Evolutionary conservation across 768 basidiomycete species (phyloP), one percentile per base, ranked within the genome.

Genomic region (Phanerochaete sordida): DNA sequence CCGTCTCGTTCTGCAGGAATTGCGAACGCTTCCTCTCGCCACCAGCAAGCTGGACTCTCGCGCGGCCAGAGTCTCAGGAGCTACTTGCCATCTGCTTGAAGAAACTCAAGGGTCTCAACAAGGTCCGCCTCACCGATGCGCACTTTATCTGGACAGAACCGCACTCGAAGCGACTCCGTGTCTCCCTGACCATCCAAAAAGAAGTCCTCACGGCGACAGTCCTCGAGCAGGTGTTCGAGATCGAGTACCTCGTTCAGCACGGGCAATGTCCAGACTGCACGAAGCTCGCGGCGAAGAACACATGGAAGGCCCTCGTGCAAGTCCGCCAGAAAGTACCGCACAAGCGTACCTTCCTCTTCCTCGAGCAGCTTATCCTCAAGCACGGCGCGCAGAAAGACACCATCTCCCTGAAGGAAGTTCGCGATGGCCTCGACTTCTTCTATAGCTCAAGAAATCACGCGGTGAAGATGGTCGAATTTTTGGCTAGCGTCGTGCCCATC

Each of bases 111-210:
- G 95, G 95, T 2, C 79, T 98, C 24, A 88, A 86, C 67, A 95
- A 93, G 79, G 94, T 98, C 27, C 90, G 96, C 51, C 76, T 99
- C 45, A 95, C 97, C n/a, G 96, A 98, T 63, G 97, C 97, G 1
- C 92, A 94, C 64, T 98, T 98, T 73, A 93, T 98, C 68, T 99
- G 97, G 97, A 99, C 97, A 23, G 97, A 99, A 70, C 97, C 97
- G 2, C 96, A 99, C 75, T 95, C 92, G 39, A 95, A 95, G 70
- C 84, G 97, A 37, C 73, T 98, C 62, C 84, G 93, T 49, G 86
- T 99, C 57, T 96, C 96, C 56, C 76, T 99, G 67, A 97, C 96
- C 0, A 95, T 99, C 62, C 97, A 99, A 77, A 99, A 99, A 79
- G 97, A 98, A 82, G 94, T 94, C 52, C 82, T 99, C 65, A 91